Base-by-base conservation (phyloP, 768 basidiomycete species). In the Lactifluus piperatus region DNA sequence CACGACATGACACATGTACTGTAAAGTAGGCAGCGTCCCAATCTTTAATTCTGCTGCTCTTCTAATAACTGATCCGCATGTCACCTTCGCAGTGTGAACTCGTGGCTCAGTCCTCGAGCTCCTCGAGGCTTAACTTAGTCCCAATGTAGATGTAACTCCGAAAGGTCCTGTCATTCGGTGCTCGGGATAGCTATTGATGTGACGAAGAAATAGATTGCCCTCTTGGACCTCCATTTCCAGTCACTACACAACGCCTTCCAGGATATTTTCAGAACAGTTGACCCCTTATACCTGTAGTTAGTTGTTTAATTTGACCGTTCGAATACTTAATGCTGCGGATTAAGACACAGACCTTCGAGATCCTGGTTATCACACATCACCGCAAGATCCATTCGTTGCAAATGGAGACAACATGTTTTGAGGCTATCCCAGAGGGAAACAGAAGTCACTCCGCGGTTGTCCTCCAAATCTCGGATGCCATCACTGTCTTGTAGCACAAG, bases 401-500 rank as follows among this genome's bases (percentile, higher is more conserved):
- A 77, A 68, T 93, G 84, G 69, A 92, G 67, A 69, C 90, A 91
- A 37, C 86, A 83, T 41, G 85, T 90, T 72, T 84, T 85, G 64
- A 98, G 72, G 67, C 86, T 90, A 52, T 92, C 89, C 95, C 95
- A 98, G 41, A 97, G 72, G 2, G 86, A 79, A 18, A 78, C 79
- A 26, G 88, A 86, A 2, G 85, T 86, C 47, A 94, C 82, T 8
- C 88, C 89, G 41, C 85, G 83, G 43, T 73, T 75, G 52, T 81
- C 77, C 52, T 79, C 78, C 60, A 71, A 66, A 3, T 75, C 79
- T n/a, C 67, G 67, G n/a, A 85, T 77, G 9, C 84, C 81, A 65
- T 97, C 94, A 50, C 81, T 83, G 60, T 94, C 90, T 71, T 99
- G 97, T 26, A 97, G 74, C 39, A 87, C 78, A 2, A 99, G 78